Conservation (phyloP, 2,329 filamentous ascomycete species). For the Thelonectria olida region DNA sequence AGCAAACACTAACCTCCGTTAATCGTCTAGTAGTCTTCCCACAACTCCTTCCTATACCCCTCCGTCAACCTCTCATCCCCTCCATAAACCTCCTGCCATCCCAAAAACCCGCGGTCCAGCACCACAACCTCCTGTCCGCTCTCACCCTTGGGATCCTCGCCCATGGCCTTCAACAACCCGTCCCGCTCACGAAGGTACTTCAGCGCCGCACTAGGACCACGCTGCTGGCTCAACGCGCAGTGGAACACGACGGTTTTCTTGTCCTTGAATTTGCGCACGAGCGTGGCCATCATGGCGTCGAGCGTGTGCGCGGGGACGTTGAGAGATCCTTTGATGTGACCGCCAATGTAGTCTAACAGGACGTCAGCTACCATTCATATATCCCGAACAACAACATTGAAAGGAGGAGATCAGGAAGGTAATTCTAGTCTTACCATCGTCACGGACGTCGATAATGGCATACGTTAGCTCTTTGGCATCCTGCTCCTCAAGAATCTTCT, state of each 20-base stretch:
- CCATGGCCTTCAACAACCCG: conserved; percentile 48
- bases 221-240: conserved; percentile 89
- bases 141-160: conserved; percentile 41
- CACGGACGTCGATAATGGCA: conserved; percentile 89
- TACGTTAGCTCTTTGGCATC: conserved; percentile 57
- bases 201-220: conserved; percentile 86
- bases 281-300: conserved; percentile 80
- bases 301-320: conserved; percentile 80
- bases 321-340: conserved; percentile 81
- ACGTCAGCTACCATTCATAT: neutral
- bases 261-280: conserved; percentile 79
- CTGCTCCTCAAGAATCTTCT: conserved; percentile 65
- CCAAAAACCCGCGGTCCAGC: conserved; percentile 83
- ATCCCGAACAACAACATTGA: neutral
- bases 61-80: conserved; percentile 84
- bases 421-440: conserved; percentile 67
- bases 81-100: conserved; percentile 89
- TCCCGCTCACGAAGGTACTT: conserved; percentile 79
- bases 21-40: conserved; percentile 65
- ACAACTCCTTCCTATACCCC: conserved; percentile 84
- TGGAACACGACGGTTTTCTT: conserved; percentile 93
- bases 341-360: conserved; percentile 81
- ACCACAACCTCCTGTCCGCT: conserved; percentile 78
- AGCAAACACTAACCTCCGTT: no score
- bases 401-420: neutral